Conservation (phyloP, 139 green algal species). For the Closterium sp. region DNA sequence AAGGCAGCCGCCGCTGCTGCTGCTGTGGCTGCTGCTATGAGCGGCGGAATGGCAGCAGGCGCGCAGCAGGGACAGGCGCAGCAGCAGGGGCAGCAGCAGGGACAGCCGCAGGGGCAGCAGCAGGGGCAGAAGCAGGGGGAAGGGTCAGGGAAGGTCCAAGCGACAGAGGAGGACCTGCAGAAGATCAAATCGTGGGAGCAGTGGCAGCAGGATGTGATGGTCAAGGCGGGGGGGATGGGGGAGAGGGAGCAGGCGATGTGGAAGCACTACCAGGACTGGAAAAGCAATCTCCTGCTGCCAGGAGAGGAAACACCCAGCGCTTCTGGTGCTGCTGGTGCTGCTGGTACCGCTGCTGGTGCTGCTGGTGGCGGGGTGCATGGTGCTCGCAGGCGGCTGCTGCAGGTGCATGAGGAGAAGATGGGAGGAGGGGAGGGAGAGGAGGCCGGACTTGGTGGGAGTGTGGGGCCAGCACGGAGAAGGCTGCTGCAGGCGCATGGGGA, state of each 20-base stretch:
- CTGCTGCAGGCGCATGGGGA: background rate
- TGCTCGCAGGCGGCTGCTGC: background rate
- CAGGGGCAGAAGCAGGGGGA: background rate
- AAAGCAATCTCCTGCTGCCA: background rate
- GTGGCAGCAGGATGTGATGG: background rate
- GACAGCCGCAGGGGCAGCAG: background rate
- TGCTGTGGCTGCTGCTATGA: background rate
- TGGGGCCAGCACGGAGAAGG: background rate
- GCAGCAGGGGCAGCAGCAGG: background rate
- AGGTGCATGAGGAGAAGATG: background rate
- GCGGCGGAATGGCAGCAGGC: background rate
- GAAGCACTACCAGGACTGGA: background rate
- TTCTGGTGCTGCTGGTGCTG: background rate
- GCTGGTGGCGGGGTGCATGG: background rate
- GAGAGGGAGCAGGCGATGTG: background rate
- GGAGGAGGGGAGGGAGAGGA: background rate
- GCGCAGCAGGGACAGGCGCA: background rate
- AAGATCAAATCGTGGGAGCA: background rate
- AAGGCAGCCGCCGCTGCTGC: background rate
- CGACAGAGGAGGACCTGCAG: background rate
- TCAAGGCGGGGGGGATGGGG: background rate
- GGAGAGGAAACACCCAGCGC: background rate
- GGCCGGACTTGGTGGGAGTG: background rate
- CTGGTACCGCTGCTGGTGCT: background rate
- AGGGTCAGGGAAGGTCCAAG: background rate